Conservation (phyloP, 1,284 basidiomycete species). For the Cutaneotrichosporon cyanovorans region DNA sequence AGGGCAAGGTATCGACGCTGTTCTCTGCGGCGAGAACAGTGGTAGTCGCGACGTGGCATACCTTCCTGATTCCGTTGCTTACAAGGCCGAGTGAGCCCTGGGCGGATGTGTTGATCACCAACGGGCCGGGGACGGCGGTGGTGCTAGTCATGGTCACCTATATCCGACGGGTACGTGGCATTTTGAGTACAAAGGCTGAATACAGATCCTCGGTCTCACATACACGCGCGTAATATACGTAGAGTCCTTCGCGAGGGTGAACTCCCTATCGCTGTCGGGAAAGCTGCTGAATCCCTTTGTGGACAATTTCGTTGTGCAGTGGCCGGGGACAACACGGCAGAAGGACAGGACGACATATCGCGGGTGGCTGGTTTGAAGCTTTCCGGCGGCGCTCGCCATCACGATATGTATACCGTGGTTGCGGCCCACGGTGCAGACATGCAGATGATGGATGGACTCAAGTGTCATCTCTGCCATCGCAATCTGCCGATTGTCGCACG, state of each 20-base stretch:
- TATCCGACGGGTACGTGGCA: conserved; percentile 61
- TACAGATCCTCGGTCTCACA: conserved; percentile 64
- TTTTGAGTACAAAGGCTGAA: background rate
- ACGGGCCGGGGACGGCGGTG: conserved; percentile 93
- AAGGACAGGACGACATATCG: conserved; percentile 7
- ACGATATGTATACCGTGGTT: too few relatives aligned
- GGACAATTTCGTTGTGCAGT: conserved; percentile 82
- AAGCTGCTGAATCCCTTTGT: conserved; percentile 71
- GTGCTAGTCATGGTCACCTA: conserved; percentile 66
- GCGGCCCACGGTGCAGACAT: too few relatives aligned
- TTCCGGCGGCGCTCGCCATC: too few relatives aligned
- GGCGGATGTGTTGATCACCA: conserved; percentile 75
- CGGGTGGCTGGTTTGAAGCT: conserved; percentile 18
- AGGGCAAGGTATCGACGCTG: conserved; percentile 61
- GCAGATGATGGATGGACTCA: too few relatives aligned
- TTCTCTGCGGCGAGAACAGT: conserved; percentile 60
- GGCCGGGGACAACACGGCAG: conserved; percentile 56
- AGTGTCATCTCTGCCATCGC: too few relatives aligned
- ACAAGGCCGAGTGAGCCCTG: conserved; percentile 44
- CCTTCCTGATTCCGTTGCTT: conserved; percentile 53
- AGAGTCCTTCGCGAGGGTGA: conserved; percentile 89
- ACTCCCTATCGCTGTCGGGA: conserved; percentile 72
- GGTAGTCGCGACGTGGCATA: conserved; percentile 52
- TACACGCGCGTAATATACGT: conserved; percentile 77
- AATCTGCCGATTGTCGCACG: too few relatives aligned